phyloP scores from a whole-genome alignment of 2,329 filamentous ascomycete species.

The Nakataea oryzae region DNA sequence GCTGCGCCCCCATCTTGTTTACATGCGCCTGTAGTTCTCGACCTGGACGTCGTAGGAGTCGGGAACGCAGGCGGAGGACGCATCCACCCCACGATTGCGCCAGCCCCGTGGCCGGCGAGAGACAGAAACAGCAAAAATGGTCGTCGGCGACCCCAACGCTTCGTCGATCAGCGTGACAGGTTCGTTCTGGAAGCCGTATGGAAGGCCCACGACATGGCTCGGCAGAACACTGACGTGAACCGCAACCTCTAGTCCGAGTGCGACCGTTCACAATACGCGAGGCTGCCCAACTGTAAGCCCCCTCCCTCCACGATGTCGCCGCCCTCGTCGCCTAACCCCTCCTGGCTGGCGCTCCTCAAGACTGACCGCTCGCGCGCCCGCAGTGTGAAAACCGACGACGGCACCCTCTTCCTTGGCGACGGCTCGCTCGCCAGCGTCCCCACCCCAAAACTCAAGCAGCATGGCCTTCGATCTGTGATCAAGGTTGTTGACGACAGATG shows the following conservation, averaged over 20 bases:
- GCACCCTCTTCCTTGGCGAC: constrained; percentile 88
- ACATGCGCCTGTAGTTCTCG: neutral
- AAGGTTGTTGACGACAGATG: constrained; percentile 96
- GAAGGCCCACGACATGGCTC: neutral
- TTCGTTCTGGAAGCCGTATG: constrained; percentile 17
- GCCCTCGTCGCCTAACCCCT: neutral
- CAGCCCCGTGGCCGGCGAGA: neutral
- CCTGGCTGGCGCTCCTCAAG: neutral
- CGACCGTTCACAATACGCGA: constrained; percentile 77
- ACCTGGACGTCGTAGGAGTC: neutral
- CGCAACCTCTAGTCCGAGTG: constrained; percentile 45
- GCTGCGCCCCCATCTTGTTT: neutral
- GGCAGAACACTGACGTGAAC: neutral
- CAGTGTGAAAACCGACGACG: constrained; percentile 64
- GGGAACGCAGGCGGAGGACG: neutral
- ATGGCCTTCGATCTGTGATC: constrained; percentile 82
- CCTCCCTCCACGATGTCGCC: neutral
- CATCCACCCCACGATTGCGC: neutral
- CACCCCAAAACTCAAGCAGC: constrained; percentile 72
- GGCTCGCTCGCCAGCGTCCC: constrained; percentile 85
- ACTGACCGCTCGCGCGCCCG: neutral
- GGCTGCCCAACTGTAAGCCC: constrained; percentile 71
- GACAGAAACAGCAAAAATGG: neutral
- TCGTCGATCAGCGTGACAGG: constrained; percentile 51
- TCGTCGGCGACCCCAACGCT: constrained; percentile 14